Percentiles rank a stretch among this genome's conserved stretches.
Conservation (phyloP, 2,329 filamentous ascomycete species). For the Dryadomyces quercus-mongolicae region DNA sequence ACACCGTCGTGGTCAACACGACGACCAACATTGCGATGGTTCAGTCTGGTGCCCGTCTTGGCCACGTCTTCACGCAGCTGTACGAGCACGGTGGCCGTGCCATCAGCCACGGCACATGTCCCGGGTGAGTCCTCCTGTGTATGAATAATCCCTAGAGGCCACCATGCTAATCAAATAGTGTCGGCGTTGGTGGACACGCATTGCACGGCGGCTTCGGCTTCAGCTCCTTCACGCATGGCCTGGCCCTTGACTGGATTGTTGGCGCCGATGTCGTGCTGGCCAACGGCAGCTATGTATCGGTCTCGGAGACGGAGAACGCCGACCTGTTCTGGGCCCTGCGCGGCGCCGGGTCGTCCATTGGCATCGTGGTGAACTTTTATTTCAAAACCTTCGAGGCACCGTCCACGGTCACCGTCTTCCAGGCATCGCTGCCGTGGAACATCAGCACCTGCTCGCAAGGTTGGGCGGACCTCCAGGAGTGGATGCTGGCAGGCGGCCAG, state of each 20-base stretch:
- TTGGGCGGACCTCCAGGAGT: slow-evolving; percentile 16
- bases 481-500: slow-evolving; percentile 13
- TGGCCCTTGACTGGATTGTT: slow-evolving; percentile 24
- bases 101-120: slow-evolving; percentile 39
- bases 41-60: slow-evolving; percentile 37
- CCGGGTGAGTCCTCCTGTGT: slow-evolving; percentile 22
- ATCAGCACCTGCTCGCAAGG: slow-evolving; percentile 13
- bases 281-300: slow-evolving; percentile 19
- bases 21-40: slow-evolving; percentile 28
- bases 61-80: slow-evolving; percentile 29
- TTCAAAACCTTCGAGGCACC: slow-evolving; percentile 27
- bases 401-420: slow-evolving; percentile 17
- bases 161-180: slow-evolving; percentile 12
- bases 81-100: slow-evolving; percentile 25
- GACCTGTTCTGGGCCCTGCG: slow-evolving; percentile 32
- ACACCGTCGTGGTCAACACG: slow-evolving; percentile 27
- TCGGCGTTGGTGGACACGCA: slow-evolving; percentile 26
- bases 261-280: slow-evolving; percentile 25
- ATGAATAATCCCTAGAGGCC: neutral
- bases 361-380: slow-evolving; percentile 25
- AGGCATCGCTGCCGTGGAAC: slow-evolving; percentile 16
- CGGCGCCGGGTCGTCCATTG: slow-evolving; percentile 29
- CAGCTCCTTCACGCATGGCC: slow-evolving; percentile 22
- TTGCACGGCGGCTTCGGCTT: slow-evolving; percentile 28
- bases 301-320: slow-evolving; percentile 20